Base-by-base conservation (phyloP, 306 rosid species). In the Luffa acutangula region DNA sequence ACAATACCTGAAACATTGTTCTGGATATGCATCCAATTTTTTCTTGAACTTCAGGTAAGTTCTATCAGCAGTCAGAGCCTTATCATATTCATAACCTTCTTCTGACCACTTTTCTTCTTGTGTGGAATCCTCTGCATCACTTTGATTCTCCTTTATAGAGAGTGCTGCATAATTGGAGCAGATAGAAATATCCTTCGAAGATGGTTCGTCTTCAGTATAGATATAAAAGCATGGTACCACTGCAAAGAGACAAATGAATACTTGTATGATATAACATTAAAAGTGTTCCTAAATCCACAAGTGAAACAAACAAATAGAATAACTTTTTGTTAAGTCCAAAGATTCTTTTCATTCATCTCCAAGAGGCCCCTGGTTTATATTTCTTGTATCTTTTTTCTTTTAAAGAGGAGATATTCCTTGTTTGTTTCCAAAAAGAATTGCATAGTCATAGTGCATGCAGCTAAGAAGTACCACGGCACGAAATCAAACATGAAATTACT, bases 221-320 rank as follows among this genome's bases (percentile, higher is more conserved):
- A 89, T 82, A 79, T 94, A 94, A 87, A 92, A 94, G 85, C 98
- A 94, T 76, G 98, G 98, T 57, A 92, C 52, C 86, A 86, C 98
- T 92, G 92, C 88, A 71, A 85, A 82, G 37, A 67, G 71, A 79
- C 77, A 80, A 82, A 77, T 76, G 33, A 31, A 70, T 51, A 18
- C 42, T 34, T 33, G 10, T 60, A 12, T 41, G 34, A 6, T 66
- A 3, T 7, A 64, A 15, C 74, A 66, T 66, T 66, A n/a, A 8
- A 66, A 37, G n/a, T 8, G 75, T 43, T 20, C 20, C 76, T 39
- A 70, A 43, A 70, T 43, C 36, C n/a, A 43, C 18, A 48, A 43
- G 0, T 10, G 18, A 69, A 69, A 42, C 53, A n/a, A 42, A 70
- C 9, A 70, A 20, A 70, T 21, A 70, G 31, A 25, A 25, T 25